These are phyloP conservation scores for Blastobotrys capitulatus DNA, from an alignment of 1,139 yeast genomes.

Conservation along the genomic window DNA sequence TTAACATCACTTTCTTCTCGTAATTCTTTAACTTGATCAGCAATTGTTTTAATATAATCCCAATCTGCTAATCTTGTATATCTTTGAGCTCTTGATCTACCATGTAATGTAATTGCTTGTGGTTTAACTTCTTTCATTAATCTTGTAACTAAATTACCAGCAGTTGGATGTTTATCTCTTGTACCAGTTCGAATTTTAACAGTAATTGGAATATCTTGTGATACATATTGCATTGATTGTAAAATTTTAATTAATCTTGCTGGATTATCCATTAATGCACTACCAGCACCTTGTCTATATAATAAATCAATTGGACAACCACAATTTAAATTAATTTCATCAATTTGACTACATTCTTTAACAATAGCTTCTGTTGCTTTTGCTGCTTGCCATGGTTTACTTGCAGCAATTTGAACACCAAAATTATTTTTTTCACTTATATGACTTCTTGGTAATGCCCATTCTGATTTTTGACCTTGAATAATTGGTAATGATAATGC, in stretches of 20 bases:
- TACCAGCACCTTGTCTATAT: slow-evolving; percentile 91
- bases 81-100: slow-evolving; percentile 93
- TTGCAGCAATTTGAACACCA: slow-evolving; percentile 90
- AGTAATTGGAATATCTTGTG: slow-evolving; percentile 88
- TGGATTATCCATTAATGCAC: slow-evolving; percentile 88
- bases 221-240: slow-evolving; percentile 81
- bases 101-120: slow-evolving; percentile 91
- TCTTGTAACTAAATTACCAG: slow-evolving; percentile 64
- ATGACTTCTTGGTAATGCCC: slow-evolving; percentile 97
- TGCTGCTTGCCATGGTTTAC: slow-evolving; percentile 90
- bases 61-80: slow-evolving; percentile 90
- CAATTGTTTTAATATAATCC: slow-evolving; percentile 79
- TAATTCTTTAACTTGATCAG: slow-evolving; percentile 55
- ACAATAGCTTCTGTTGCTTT: slow-evolving; percentile 81
- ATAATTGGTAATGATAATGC: slow-evolving; percentile 80
- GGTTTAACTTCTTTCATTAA: slow-evolving; percentile 72
- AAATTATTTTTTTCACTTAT: slow-evolving; percentile 75
- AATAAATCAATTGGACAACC: slow-evolving; percentile 97
- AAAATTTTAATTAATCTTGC: slow-evolving; percentile 71
- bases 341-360: slow-evolving; percentile 45
- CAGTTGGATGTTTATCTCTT: slow-evolving; percentile 79
- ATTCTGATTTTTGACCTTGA: slow-evolving; percentile 88
- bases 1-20: slow-evolving; percentile 37
- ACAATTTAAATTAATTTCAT: slow-evolving; percentile 85
- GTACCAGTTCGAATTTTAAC: slow-evolving; percentile 92